A percentile compares a stretch with the other conserved stretches of the same genome.
These are phyloP conservation scores for Lachancea quebecensis DNA, from an alignment of 805 yeast genomes.

Conservation along the genomic window DNA sequence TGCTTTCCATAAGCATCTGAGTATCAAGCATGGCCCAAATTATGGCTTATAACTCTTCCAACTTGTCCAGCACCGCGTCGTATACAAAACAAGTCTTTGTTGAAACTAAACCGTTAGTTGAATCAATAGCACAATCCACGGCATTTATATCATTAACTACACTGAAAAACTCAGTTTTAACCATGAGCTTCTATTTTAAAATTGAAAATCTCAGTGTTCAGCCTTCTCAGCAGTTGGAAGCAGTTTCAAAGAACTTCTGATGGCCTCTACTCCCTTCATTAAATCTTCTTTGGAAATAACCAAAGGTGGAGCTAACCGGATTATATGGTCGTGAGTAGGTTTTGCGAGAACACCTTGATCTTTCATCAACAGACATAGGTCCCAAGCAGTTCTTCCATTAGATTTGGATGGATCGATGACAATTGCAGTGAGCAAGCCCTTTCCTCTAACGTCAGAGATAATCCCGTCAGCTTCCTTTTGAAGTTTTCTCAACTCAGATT, in stretches of 20 bases:
- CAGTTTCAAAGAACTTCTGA: conserved; percentile 48
- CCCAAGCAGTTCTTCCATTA: conserved; percentile 93
- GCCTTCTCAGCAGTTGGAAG: not conserved
- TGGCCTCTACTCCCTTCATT: conserved; percentile 69
- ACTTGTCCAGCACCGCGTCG: no score
- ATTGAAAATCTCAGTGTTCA: not conserved
- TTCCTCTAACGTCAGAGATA: conserved; percentile 63
- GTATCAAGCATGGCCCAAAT: no score
- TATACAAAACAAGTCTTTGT: no score
- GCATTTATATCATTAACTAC: no score
- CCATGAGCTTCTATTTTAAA: not conserved
- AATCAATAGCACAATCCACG: no score
- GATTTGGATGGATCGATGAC: conserved; percentile 82
- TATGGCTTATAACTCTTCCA: no score
- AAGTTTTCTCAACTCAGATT: conserved; percentile 48
- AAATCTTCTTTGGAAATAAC: conserved; percentile 85
- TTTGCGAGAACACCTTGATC: conserved; percentile 86
- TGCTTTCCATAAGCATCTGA: no score
- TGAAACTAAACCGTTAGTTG: no score
- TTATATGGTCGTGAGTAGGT: conserved; percentile 93
- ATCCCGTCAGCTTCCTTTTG: conserved; percentile 46
- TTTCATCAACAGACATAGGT: conserved; percentile 83
- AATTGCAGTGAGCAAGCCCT: conserved; percentile 82
- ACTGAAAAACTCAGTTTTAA: no score
- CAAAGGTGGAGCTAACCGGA: conserved; percentile 93